Evolutionary conservation across 495 filamentous ascomycete genomes (phyloP).

Genomic region (Penicillium arizonense): DNA sequence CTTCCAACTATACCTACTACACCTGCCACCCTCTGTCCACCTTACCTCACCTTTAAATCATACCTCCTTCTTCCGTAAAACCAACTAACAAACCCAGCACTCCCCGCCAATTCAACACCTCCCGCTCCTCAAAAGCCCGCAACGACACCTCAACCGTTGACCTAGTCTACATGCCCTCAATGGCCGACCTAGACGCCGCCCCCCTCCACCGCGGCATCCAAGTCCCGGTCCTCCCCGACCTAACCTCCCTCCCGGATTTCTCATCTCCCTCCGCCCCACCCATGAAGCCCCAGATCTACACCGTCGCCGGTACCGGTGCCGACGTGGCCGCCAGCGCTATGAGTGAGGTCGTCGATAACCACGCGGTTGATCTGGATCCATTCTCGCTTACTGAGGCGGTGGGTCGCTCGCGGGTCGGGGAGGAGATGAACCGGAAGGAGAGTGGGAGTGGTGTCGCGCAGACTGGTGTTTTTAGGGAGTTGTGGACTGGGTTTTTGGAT

Average conservation of each 20-base stretch:
- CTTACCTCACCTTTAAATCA: not conserved
- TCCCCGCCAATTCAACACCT: constrained; percentile 59
- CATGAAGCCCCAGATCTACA: constrained; percentile 59
- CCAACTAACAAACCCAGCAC: constrained; percentile 24
- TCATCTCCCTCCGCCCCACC: constrained; percentile 26
- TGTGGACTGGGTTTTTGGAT: constrained; percentile 58
- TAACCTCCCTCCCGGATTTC: constrained; percentile 28
- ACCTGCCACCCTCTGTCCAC: not conserved
- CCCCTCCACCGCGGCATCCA: constrained; percentile 30
- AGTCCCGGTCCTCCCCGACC: constrained; percentile 55
- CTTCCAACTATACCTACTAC: not conserved
- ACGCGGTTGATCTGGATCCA: constrained; percentile 54
- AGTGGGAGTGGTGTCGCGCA: constrained; percentile 14
- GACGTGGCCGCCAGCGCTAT: constrained; percentile 55
- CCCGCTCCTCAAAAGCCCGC: constrained; percentile 51
- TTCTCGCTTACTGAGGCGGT: constrained; percentile 56
- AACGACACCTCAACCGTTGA: constrained; percentile 62
- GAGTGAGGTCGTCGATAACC: constrained; percentile 59
- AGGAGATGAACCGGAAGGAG: constrained; percentile 29
- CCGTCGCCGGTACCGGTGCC: constrained; percentile 49
- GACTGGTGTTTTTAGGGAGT: constrained; percentile 42
- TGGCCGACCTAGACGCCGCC: constrained; percentile 40
- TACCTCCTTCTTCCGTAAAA: not conserved
- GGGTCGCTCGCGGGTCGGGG: constrained; percentile 39
- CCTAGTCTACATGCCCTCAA: constrained; percentile 60